Percentiles rank a stretch among this genome's conserved stretches.
These are phyloP conservation scores for Pyrenochaeta sp. DNA, from an alignment of 2,329 filamentous ascomycete genomes.

Conservation along the genomic window DNA sequence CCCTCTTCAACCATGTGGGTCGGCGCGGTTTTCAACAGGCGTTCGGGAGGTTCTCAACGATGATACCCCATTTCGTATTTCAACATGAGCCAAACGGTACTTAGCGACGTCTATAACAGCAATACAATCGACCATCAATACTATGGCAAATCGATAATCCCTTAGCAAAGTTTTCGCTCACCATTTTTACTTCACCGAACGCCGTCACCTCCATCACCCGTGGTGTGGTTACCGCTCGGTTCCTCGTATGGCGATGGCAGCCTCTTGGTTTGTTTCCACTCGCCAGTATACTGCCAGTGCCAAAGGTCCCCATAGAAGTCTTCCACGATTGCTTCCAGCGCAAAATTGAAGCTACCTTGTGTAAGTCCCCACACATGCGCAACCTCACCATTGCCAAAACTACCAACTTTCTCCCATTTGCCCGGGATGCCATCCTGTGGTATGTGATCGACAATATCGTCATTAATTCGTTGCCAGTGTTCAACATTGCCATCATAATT, in stretches of 20 bases:
- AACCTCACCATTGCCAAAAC: neutral
- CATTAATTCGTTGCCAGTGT: conserved; percentile 4
- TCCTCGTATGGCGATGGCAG: neutral
- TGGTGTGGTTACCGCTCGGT: too few species aligned
- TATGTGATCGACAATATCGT: neutral
- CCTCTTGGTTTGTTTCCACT: neutral
- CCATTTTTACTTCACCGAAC: too few species aligned
- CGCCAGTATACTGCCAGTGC: neutral
- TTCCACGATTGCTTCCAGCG: neutral
- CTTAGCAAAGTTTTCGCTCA: too few species aligned
- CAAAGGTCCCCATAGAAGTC: neutral
- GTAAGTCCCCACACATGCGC: neutral
- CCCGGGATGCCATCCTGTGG: neutral
- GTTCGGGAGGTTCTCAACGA: conserved; percentile 44
- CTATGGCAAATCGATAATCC: neutral
- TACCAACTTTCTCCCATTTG: neutral
- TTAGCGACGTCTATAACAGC: neutral
- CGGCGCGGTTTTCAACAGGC: conserved; percentile 26
- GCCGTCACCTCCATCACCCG: too few species aligned
- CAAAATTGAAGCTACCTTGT: neutral
- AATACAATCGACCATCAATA: neutral
- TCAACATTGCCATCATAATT: conserved; percentile 1
- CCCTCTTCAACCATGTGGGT: conserved; percentile 39
- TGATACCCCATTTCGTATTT: conserved; percentile 47
- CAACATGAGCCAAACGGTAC: conserved; percentile 29